Percentiles rank a stretch among this genome's conserved stretches.
Conservation (phyloP, 2,329 filamentous ascomycete genomes). For the Xylariaceae sp. region DNA sequence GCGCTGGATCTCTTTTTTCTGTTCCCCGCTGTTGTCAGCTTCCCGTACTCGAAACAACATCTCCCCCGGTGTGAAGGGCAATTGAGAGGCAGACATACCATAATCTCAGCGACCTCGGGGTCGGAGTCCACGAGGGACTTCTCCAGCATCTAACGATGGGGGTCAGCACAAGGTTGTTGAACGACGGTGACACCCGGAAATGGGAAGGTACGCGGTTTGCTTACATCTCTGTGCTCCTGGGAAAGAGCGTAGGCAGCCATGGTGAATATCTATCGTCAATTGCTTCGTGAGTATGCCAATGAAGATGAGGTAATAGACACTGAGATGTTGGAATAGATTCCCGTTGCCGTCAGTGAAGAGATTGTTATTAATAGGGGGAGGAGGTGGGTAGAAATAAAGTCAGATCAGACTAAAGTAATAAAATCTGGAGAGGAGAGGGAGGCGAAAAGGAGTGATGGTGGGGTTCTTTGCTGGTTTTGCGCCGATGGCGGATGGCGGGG, state of each 20-base stretch:
- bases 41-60: too few relatives aligned
- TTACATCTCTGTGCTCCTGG: slow-evolving; percentile 32
- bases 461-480: background rate
- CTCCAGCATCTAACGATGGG: slow-evolving; percentile 77
- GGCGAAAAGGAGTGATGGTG: slow-evolving; percentile 5
- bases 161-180: slow-evolving; percentile 33
- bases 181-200: too few relatives aligned
- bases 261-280: too few relatives aligned
- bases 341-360: too few relatives aligned
- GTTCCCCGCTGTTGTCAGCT: slow-evolving; percentile 6
- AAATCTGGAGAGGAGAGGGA: slow-evolving; percentile 1
- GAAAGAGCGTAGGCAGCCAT: slow-evolving; percentile 34
- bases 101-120: slow-evolving; percentile 91
- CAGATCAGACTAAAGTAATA: background rate
- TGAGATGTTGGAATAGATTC: too few relatives aligned
- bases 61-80: too few relatives aligned
- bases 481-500: slow-evolving; percentile 1
- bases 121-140: slow-evolving; percentile 87
- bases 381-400: background rate
- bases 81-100: slow-evolving; percentile 55
- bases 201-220: too few relatives aligned
- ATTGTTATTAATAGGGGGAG: background rate
- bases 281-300: too few relatives aligned
- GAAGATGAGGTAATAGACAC: too few relatives aligned
- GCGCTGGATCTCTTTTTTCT: slow-evolving; percentile 91